Evolutionary conservation across 169 alveolate species (phyloP).

Genomic region (Plasmodium billcollinsi): DNA sequence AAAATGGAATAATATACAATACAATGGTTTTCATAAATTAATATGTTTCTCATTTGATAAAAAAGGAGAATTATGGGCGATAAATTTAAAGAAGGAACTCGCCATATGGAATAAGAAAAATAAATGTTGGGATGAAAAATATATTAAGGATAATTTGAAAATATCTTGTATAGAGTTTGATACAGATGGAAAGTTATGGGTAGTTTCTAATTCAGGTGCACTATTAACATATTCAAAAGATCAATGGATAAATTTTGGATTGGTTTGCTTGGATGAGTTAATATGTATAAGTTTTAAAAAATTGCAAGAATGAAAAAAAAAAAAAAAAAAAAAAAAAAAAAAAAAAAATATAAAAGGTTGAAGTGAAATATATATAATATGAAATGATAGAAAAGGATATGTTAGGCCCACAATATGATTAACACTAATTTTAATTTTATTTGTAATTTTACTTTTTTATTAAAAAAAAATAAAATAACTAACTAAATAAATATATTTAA

Average conservation of each 20-base stretch:
- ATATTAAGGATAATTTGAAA: slow-evolving; percentile 47
- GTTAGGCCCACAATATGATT: no score
- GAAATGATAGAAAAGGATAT: no score
- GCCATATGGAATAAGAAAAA: slow-evolving; percentile 64
- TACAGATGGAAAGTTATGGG: slow-evolving; percentile 52
- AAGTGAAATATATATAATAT: no score
- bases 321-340: background rate
- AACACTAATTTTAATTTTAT: no score
- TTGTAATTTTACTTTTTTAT: no score
- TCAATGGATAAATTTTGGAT: slow-evolving; percentile 72
- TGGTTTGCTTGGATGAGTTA: slow-evolving; percentile 36
- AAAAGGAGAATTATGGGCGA: slow-evolving; percentile 72
- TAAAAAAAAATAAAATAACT: no score
- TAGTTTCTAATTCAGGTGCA: slow-evolving; percentile 56
- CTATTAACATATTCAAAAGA: slow-evolving; percentile 53
- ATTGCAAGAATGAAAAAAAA: background rate
- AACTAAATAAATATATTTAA: no score
- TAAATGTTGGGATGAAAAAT: slow-evolving; percentile 63
- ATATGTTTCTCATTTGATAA: slow-evolving; percentile 62
- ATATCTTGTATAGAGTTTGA: slow-evolving; percentile 70
- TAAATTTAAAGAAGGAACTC: slow-evolving; percentile 53
- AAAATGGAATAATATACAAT: slow-evolving; percentile 49
- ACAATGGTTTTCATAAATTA: slow-evolving; percentile 59
- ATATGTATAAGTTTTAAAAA: slow-evolving; percentile 55
- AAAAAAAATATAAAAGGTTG: background rate